Base-by-base conservation (phyloP, 2,329 filamentous ascomycete species). In the Aspergillus glaucus region DNA sequence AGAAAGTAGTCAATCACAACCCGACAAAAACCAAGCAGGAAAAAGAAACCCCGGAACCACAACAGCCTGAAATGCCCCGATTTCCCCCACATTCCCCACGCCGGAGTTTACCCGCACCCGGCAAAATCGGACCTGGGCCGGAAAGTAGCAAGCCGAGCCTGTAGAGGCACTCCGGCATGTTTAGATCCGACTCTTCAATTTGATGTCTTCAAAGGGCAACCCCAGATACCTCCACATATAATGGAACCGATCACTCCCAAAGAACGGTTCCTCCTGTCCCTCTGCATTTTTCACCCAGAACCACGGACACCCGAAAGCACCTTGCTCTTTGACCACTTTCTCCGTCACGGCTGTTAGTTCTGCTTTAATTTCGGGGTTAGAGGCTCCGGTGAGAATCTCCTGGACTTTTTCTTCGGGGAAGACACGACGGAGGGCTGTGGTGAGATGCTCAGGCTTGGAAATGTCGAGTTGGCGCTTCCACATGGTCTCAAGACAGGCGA, bases 251-350 rank as follows among this genome's bases (percentile, higher is more conserved):
- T 91, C 87, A 67, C 85, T 89, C 2, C 87, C 87, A 67, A 91
- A 91, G 63, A 90, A 88, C 0, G 84, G 80, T 69, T 87, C 82
- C 44, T 75, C 75, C 48, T 75, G 65, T 0, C 84, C 84, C 52
- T 77, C 65, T 1, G 52, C 49, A 49, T 61, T 62, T 22, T 73
- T 76, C 3, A 83, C 86, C 78, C 82, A 84, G 51, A 87, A 74
- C 87, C 87, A 92, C 1, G 88, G 88, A 44, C 82, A 81, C 0
- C 88, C 88, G 66, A 87, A 92, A 0, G 87, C 87, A 0, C 87
- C 87, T 44, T 71, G 72, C 34, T 80, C 77, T 14, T 52, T 56
- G 1, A 88, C 64, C 0, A 80, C 85, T 54, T 76, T 75, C 50
- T 80, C 74, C 15, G 86, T 90, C 40, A 76, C 76, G 4, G 67